phyloP scores from a whole-genome alignment of 148 eudicot species.

The Spergularia marina region DNA sequence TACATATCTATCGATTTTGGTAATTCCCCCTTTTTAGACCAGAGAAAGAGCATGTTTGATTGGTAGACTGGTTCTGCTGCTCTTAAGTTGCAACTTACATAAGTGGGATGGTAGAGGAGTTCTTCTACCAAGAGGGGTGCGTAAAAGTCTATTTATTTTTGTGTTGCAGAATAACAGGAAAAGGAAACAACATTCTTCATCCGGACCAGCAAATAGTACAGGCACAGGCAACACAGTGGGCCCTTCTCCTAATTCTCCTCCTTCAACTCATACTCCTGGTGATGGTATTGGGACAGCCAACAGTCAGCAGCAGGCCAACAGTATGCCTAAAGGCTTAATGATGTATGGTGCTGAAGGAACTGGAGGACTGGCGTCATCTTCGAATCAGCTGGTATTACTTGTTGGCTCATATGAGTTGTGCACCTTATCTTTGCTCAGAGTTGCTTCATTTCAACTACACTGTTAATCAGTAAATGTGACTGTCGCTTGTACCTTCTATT shows the following conservation, averaged over 20 bases:
- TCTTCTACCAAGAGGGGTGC: neutral
- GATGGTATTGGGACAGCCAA: constrained; percentile 74
- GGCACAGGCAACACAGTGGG: constrained; percentile 97
- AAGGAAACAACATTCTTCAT: constrained; percentile 90
- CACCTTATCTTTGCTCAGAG: neutral
- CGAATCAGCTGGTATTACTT: constrained; percentile 91
- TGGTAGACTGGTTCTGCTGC: neutral
- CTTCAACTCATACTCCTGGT: constrained; percentile 95
- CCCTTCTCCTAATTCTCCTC: constrained; percentile 92
- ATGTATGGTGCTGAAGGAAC: constrained; percentile 87
- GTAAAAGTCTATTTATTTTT: neutral
- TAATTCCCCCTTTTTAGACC: neutral
- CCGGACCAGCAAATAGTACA: constrained; percentile 99
- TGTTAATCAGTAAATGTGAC: neutral
- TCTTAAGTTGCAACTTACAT: constrained; percentile 4
- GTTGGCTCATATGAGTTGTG: neutral
- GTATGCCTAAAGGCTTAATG: constrained; percentile 75
- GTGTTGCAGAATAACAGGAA: constrained; percentile 66
- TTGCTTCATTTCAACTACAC: neutral
- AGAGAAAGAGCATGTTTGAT: neutral
- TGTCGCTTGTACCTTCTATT: neutral
- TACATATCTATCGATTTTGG: neutral
- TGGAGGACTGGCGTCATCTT: constrained; percentile 82
- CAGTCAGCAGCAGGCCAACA: constrained; percentile 72
- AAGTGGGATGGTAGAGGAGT: constrained; percentile 2